phyloP scores from a whole-genome alignment of 176 grass and related monocot genomes.

The Hyparrhenia diplandra region DNA sequence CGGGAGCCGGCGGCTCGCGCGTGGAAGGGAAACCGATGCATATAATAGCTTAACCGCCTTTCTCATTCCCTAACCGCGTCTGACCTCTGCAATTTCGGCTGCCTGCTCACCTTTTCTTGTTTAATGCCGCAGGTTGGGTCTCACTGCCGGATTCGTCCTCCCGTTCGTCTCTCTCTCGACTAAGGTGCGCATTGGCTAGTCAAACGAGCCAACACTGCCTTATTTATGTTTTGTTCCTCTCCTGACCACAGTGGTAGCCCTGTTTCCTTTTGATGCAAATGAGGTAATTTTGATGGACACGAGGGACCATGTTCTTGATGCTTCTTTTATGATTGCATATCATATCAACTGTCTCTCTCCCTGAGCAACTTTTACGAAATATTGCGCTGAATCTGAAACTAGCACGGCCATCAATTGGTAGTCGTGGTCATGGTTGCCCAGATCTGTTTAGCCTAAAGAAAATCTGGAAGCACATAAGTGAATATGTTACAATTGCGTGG shows the following conservation, averaged over 20 bases:
- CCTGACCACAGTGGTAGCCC: too few relatives aligned
- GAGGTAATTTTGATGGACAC: neutral
- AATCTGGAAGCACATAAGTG: too few relatives aligned
- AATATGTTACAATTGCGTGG: too few relatives aligned
- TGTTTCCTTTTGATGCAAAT: too few relatives aligned
- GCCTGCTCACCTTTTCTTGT: neutral
- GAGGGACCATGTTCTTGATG: neutral
- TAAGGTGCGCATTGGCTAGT: neutral
- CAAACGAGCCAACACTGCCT: too few relatives aligned
- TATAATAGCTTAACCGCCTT: neutral
- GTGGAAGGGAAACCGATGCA: neutral
- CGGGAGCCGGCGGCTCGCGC: neutral
- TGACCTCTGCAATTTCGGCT: neutral
- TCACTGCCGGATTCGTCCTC: neutral
- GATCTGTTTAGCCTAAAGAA: too few relatives aligned
- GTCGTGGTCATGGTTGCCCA: too few relatives aligned
- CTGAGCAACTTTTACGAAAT: too few relatives aligned
- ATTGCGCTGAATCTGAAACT: too few relatives aligned
- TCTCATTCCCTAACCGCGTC: neutral
- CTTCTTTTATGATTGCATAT: neutral
- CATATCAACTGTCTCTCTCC: neutral
- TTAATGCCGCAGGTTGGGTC: neutral
- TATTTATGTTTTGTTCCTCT: too few relatives aligned
- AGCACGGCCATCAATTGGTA: too few relatives aligned
- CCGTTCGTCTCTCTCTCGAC: neutral